Conservation (phyloP, 2,329 filamentous ascomycete genomes). For the Beauveria sp. region DNA sequence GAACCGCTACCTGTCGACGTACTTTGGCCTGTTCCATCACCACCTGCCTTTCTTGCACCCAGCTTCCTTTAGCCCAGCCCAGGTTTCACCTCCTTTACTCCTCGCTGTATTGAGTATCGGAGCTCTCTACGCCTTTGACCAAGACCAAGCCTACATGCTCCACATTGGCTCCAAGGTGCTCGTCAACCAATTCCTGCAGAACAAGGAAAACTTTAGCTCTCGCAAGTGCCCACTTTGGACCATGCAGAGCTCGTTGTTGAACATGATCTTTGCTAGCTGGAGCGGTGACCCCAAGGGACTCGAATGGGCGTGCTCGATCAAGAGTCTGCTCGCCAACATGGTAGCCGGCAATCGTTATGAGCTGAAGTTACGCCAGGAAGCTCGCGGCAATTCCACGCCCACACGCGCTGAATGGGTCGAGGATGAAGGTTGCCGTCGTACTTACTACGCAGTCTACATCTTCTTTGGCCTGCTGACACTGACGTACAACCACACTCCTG, state of each 20-base stretch:
- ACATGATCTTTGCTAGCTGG: constrained; percentile 99
- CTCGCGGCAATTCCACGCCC: constrained; percentile 66
- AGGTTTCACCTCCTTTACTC: constrained; percentile 73
- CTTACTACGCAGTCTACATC: constrained; percentile 97
- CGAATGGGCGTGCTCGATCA: constrained; percentile 98
- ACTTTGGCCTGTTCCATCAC: constrained; percentile 95
- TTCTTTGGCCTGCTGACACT: constrained; percentile 96
- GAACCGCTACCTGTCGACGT: constrained; percentile 89
- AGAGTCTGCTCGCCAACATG: constrained; percentile 97
- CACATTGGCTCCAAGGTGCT: constrained; percentile 97
- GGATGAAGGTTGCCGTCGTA: constrained; percentile 91
- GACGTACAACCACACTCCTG: constrained; percentile 96
- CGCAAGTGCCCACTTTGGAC: constrained; percentile 96
- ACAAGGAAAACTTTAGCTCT: constrained; percentile 98
- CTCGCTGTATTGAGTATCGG: constrained; percentile 91
- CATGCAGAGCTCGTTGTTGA: constrained; percentile 92
- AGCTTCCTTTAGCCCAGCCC: constrained; percentile 75
- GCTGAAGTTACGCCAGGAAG: constrained; percentile 85
- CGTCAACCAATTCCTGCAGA: constrained; percentile 93
- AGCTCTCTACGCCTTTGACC: constrained; percentile 92
- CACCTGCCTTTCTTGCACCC: constrained; percentile 94
- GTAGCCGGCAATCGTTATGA: constrained; percentile 96
- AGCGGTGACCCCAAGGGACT: constrained; percentile 95
- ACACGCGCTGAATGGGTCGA: constrained; percentile 89
- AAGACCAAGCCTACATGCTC: constrained; percentile 92